These are phyloP conservation scores for Magnolia changhungtana DNA, from an alignment of 164 flowering plant species.

Conservation along the genomic window DNA sequence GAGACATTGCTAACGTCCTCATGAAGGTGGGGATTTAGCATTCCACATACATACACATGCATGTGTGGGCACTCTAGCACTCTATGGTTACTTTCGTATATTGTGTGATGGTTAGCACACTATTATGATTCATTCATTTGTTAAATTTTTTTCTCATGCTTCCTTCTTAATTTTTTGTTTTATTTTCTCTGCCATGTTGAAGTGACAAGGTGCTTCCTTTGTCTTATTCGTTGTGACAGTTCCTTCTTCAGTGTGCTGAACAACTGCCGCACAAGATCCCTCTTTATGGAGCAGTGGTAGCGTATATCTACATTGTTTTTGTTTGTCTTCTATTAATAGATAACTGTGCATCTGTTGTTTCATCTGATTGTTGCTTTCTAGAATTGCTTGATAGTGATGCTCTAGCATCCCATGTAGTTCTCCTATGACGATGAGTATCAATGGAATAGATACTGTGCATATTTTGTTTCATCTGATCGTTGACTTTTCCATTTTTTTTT, in stretches of 20 bases:
- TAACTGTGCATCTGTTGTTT: neutral
- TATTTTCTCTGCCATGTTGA: too few relatives aligned
- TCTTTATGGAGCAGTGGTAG: conserved; percentile 86
- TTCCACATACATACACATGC: too few relatives aligned
- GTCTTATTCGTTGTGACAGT: conserved; percentile 41
- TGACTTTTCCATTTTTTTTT: too few relatives aligned
- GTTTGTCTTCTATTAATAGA: neutral
- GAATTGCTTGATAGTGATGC: neutral
- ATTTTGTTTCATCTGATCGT: neutral
- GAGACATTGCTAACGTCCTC: too few relatives aligned
- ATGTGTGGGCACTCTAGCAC: too few relatives aligned
- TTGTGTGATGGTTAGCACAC: too few relatives aligned
- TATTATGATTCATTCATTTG: too few relatives aligned
- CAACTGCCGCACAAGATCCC: conserved; percentile 97
- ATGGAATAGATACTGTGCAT: neutral
- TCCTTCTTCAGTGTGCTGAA: conserved; percentile 78
- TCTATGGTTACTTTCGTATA: too few relatives aligned
- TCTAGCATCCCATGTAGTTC: neutral
- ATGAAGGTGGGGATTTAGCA: too few relatives aligned
- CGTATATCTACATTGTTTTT: conserved; percentile 4
- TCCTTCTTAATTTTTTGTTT: too few relatives aligned
- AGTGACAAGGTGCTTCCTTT: conserved; percentile 8
- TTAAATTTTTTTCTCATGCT: too few relatives aligned
- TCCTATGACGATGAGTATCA: neutral
- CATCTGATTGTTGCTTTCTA: neutral